A percentile compares a stretch with the other conserved stretches of the same genome.
Conservation (phyloP, 495 filamentous ascomycete genomes). For the Penicillium arizonense region DNA sequence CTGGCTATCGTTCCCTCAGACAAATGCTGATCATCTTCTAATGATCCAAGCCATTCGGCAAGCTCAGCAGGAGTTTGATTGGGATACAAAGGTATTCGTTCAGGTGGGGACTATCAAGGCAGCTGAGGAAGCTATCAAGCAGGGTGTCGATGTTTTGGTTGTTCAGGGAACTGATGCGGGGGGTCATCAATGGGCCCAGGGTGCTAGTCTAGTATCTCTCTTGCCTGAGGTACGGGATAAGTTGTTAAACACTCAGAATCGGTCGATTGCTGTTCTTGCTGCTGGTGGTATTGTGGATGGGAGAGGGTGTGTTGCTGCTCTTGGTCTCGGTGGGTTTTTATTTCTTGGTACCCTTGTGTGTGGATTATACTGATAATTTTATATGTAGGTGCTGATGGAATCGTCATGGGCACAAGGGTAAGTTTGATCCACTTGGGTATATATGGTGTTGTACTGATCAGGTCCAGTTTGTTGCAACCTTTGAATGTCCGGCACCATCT, state of each 20-base stretch:
- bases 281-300: constrained; percentile 67
- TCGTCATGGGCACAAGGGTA: constrained; percentile 63
- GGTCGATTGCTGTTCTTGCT: constrained; percentile 55
- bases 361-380: too few relatives aligned
- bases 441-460: background rate
- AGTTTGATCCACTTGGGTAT: background rate
- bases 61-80: constrained; percentile 41
- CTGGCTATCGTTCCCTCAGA: constrained; percentile 64
- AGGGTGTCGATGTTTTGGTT: constrained; percentile 70
- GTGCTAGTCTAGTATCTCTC: constrained; percentile 55
- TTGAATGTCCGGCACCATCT: constrained; percentile 20
- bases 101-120: constrained; percentile 68
- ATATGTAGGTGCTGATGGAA: constrained; percentile 46
- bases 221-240: constrained; percentile 64
- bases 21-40: constrained; percentile 37
- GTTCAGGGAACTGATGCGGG: constrained; percentile 68
- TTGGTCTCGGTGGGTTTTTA: constrained; percentile 51
- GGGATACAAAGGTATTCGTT: constrained; percentile 61
- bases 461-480: constrained; percentile 20
- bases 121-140: constrained; percentile 64
- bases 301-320: constrained; percentile 54
- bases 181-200: constrained; percentile 65
- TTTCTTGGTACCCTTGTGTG: background rate
- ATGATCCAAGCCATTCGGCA: constrained; percentile 35
- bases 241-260: constrained; percentile 22